Evolutionary conservation across 2,329 filamentous ascomycete species (phyloP).

Genomic region (Trichophyton simii): DNA sequence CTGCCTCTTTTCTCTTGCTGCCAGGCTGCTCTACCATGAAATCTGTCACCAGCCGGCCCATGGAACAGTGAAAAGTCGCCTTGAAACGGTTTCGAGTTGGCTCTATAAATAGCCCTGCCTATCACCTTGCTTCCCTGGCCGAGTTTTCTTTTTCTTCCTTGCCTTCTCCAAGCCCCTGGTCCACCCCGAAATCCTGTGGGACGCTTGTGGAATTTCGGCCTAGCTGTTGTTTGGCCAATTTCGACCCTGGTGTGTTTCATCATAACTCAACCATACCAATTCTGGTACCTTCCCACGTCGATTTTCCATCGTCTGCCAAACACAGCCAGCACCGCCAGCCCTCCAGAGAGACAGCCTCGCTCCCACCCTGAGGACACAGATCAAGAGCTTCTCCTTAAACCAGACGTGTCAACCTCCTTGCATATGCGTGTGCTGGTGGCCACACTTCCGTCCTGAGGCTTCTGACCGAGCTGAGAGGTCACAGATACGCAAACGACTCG

Average conservation of each 20-base stretch:
- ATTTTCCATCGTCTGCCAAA: constrained; percentile 2
- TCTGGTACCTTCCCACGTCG: constrained; percentile 6
- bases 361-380: background rate
- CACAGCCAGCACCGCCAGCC: background rate
- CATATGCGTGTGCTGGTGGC: background rate
- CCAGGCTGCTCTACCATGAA: background rate
- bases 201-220: constrained; percentile 3
- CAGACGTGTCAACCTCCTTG: background rate
- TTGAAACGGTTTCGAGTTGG: constrained; percentile 6
- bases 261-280: constrained; percentile 5
- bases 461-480: background rate
- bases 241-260: constrained; percentile 7
- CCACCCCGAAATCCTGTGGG: constrained; percentile 4
- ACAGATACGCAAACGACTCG: background rate
- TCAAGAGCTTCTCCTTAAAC: background rate
- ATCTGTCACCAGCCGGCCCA: background rate
- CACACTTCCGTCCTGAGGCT: background rate
- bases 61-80: background rate
- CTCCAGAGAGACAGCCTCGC: background rate
- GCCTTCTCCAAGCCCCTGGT: constrained; percentile 2
- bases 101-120: constrained; percentile 5
- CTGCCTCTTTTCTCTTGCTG: background rate
- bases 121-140: background rate
- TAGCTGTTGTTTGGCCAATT: constrained; percentile 1
- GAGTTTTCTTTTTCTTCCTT: background rate